These are phyloP conservation scores for Zygotorulaspora florentina DNA, from an alignment of 805 yeast genomes.

Conservation along the genomic window DNA sequence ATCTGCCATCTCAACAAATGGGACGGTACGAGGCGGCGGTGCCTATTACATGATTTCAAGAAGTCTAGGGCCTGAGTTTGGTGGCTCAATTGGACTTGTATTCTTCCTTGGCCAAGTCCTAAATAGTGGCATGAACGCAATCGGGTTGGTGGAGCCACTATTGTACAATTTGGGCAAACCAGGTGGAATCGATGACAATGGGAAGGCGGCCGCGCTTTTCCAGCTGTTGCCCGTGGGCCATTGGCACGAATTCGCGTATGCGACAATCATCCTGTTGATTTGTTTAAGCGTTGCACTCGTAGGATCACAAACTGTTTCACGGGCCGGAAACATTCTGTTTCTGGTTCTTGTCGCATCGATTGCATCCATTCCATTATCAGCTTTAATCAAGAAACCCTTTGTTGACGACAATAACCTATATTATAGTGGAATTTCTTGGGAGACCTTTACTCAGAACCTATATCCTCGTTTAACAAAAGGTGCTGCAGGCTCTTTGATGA, in stretches of 20 bases:
- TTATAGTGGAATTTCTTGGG: conserved; percentile 74
- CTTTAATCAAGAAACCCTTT: conserved; percentile 62
- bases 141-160: conserved; percentile 91
- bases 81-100: conserved; percentile 94
- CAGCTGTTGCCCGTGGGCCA: conserved; percentile 64
- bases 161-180: conserved; percentile 66
- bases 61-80: conserved; percentile 95
- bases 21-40: conserved; percentile 97
- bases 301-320: conserved; percentile 78
- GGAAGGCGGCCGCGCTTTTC: conserved; percentile 36
- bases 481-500: conserved; percentile 81
- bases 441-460: conserved; percentile 60
- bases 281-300: conserved; percentile 76
- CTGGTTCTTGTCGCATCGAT: conserved; percentile 65
- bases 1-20: conserved; percentile 95
- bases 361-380: conserved; percentile 75
- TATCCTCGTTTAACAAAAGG: conserved; percentile 79
- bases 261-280: conserved; percentile 59
- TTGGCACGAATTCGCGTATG: conserved; percentile 65
- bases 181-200: conserved; percentile 57
- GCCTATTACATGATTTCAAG: conserved; percentile 97
- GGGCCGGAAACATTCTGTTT: conserved; percentile 74
- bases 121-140: conserved; percentile 88
- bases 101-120: conserved; percentile 93
- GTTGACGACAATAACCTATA: conserved; percentile 41